phyloP scores from a whole-genome alignment of 2,329 filamentous ascomycete species.

The Aspergillus sp. region DNA sequence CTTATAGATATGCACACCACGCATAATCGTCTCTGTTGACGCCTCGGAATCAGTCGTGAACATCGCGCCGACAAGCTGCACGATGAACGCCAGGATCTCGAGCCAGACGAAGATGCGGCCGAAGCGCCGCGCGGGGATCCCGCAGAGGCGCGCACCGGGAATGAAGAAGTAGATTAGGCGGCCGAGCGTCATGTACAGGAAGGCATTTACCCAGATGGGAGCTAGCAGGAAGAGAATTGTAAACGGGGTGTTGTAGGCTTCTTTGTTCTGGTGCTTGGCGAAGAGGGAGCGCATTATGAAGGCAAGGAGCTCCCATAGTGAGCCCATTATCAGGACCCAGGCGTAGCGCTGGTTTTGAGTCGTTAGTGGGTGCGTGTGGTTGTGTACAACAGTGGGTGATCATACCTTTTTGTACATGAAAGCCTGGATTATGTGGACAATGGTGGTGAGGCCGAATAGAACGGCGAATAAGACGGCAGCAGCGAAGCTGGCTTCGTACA shows the following conservation, averaged over 20 bases:
- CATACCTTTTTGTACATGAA: constrained; percentile 35
- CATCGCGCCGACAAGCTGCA: constrained; percentile 47
- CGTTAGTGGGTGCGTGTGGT: constrained; percentile 9
- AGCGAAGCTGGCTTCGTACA: constrained; percentile 36
- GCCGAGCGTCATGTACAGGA: constrained; percentile 48
- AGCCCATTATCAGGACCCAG: constrained; percentile 52
- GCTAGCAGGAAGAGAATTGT: constrained; percentile 52
- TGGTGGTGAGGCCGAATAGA: constrained; percentile 36
- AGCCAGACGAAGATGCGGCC: constrained; percentile 51
- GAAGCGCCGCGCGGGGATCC: constrained; percentile 43
- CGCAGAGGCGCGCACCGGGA: constrained; percentile 36
- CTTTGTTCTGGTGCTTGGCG: constrained; percentile 46
- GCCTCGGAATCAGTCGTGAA: constrained; percentile 38
- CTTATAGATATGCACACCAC: constrained; percentile 58
- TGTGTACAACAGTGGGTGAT: constrained; percentile 1
- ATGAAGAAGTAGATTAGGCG: constrained; percentile 48
- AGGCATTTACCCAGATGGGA: constrained; percentile 51
- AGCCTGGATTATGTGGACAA: constrained; percentile 39
- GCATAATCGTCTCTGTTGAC: constrained; percentile 32
- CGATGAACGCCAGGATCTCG: constrained; percentile 51
- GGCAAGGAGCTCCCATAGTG: constrained; percentile 44
- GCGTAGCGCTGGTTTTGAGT: constrained; percentile 37
- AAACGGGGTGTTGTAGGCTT: constrained; percentile 35
- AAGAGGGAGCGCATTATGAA: constrained; percentile 48
- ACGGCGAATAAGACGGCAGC: constrained; percentile 40